Conservation (phyloP, 192 early-diverging fungal species). For the Fimicolochytrium jonesii region DNA sequence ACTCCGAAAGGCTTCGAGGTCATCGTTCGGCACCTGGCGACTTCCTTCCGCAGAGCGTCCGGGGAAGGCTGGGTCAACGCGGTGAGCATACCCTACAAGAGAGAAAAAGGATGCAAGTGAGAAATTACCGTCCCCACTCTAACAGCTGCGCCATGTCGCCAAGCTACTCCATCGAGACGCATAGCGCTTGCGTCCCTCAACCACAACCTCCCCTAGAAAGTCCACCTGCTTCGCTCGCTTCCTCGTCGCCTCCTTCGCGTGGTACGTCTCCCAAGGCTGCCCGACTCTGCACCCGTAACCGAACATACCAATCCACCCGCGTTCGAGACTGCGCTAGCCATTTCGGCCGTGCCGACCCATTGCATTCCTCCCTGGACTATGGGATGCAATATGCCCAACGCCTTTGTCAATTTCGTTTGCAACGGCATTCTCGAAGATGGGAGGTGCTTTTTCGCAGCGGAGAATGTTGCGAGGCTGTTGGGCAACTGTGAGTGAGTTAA, state of each 20-base stretch:
- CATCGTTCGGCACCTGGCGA: slow-evolving; percentile 66
- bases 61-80: slow-evolving; percentile 74
- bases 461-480: too few species aligned
- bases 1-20: slow-evolving; percentile 79
- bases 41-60: slow-evolving; percentile 66
- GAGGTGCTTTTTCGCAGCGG: too few species aligned
- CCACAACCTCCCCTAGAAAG: too few species aligned
- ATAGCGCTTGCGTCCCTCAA: too few species aligned
- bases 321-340: slow-evolving; percentile 69
- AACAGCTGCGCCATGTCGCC: too few species aligned
- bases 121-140: too few species aligned
- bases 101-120: background rate
- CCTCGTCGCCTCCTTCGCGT: too few species aligned
- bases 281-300: background rate
- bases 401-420: slow-evolving; percentile 58
- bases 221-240: too few species aligned
- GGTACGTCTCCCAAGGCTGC: too few species aligned
- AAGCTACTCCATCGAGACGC: too few species aligned
- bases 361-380: slow-evolving; percentile 77
- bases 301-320: slow-evolving; percentile 61
- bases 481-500: too few species aligned
- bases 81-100: slow-evolving; percentile 55
- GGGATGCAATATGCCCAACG: slow-evolving; percentile 68
- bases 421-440: slow-evolving; percentile 57
- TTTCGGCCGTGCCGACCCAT: slow-evolving; percentile 65